phyloP scores from a whole-genome alignment of 2,329 filamentous ascomycete genomes.

The Cladosporium colombiae region DNA sequence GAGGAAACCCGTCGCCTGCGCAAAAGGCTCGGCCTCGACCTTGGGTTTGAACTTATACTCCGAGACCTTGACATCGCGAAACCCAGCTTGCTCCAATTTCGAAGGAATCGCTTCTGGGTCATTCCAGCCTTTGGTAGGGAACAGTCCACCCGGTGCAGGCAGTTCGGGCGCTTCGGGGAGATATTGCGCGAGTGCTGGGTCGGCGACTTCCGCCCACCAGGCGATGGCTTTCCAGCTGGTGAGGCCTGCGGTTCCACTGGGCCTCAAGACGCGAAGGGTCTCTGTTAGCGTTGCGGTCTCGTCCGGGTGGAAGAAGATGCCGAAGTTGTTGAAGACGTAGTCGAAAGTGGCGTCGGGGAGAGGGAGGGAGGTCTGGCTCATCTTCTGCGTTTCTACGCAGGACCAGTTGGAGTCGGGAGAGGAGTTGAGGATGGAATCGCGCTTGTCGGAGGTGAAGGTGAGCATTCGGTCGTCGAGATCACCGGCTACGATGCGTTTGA shows the following conservation, averaged over 20 bases:
- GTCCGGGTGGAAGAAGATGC: slow-evolving; percentile 24
- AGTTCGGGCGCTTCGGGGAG: slow-evolving; percentile 24
- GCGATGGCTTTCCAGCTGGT: slow-evolving; percentile 37
- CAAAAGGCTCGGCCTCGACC: slow-evolving; percentile 22
- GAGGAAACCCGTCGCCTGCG: slow-evolving; percentile 22
- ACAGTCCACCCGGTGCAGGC: slow-evolving; percentile 17
- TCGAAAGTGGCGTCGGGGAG: slow-evolving; percentile 20
- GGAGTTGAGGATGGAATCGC: neutral
- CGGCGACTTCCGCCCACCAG: slow-evolving; percentile 23
- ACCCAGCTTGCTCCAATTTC: slow-evolving; percentile 23
- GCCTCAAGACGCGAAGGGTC: slow-evolving; percentile 37
- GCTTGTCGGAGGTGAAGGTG: neutral
- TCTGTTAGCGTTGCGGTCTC: slow-evolving; percentile 20
- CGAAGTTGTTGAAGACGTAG: slow-evolving; percentile 25
- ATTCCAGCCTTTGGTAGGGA: slow-evolving; percentile 22
- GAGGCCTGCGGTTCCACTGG: slow-evolving; percentile 39
- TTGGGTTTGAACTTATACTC: slow-evolving; percentile 23
- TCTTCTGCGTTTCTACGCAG: slow-evolving; percentile 17
- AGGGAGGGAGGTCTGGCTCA: slow-evolving; percentile 19
- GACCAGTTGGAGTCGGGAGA: slow-evolving; percentile 5
- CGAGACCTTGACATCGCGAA: slow-evolving; percentile 21
- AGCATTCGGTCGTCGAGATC: slow-evolving; percentile 25
- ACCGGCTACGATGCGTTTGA: slow-evolving; percentile 21
- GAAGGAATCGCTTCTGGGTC: slow-evolving; percentile 17
- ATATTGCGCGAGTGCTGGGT: slow-evolving; percentile 20